Evolutionary conservation across 129 eudicot genomes (phyloP).

Genomic region (Pulicaria dysenterica): DNA sequence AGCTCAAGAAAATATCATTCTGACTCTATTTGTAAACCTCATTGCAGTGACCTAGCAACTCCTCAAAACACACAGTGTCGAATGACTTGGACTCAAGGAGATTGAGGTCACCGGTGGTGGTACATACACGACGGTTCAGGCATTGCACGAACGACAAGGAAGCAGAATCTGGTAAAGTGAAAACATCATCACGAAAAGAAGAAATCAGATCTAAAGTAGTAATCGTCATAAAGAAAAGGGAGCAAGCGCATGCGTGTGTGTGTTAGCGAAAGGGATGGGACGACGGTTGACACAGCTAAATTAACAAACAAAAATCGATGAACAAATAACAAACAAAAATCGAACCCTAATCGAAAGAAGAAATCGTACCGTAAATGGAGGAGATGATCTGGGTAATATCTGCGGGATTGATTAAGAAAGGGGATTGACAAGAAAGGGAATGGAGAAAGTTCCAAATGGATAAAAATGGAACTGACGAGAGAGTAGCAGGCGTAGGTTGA

Average conservation of each 20-base stretch:
- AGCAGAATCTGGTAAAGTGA: constrained; percentile 60
- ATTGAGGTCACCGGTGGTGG: constrained; percentile 65
- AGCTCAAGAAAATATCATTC: constrained; percentile 47
- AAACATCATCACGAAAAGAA: background rate
- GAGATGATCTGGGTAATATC: too few species aligned
- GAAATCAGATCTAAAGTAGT: background rate
- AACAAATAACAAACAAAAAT: too few species aligned
- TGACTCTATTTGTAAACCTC: constrained; percentile 67
- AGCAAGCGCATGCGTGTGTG: background rate
- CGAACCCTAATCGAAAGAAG: too few species aligned
- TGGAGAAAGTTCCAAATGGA: too few species aligned
- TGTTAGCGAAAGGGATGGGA: constrained; percentile 78
- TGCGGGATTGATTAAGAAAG: too few species aligned
- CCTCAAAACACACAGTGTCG: constrained; percentile 91
- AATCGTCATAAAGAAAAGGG: background rate
- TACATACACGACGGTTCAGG: constrained; percentile 61
- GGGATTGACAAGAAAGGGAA: too few species aligned
- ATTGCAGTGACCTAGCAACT: constrained; percentile 84
- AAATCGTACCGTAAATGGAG: too few species aligned
- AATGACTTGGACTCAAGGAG: constrained; percentile 81
- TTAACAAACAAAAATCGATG: too few species aligned
- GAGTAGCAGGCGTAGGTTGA: too few species aligned
- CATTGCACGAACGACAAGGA: constrained; percentile 74
- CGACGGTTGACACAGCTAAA: constrained; percentile 85
- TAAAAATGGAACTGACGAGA: too few species aligned